These are phyloP conservation scores for Mycena chlorophos DNA, from an alignment of 768 basidiomycete species.

Conservation along the genomic window DNA sequence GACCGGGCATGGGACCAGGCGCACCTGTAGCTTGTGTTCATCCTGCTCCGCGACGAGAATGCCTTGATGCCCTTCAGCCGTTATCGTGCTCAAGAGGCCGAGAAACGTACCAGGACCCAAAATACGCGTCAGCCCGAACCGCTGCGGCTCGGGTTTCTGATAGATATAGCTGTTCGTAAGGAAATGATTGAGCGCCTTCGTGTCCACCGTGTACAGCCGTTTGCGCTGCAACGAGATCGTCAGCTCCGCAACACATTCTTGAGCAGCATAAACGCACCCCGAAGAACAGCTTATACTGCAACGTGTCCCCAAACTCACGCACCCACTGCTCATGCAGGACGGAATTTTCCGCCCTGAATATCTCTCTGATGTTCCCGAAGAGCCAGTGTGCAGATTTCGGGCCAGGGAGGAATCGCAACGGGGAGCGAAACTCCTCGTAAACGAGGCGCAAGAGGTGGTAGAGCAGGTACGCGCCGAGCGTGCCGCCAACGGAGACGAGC, in stretches of 20 bases:
- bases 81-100: neutral
- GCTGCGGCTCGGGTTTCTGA: constrained; percentile 39
- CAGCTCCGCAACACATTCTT: neutral
- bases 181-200: constrained; percentile 50
- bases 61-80: constrained; percentile 26
- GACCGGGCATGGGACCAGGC: neutral
- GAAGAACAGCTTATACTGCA: constrained; percentile 46
- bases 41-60: constrained; percentile 34
- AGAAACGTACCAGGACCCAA: constrained; percentile 26
- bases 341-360: constrained; percentile 23
- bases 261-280: constrained; percentile 34
- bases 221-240: constrained; percentile 13
- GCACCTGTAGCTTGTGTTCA: constrained; percentile 24
- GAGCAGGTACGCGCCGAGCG: constrained; percentile 11
- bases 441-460: constrained; percentile 20
- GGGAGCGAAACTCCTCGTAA: constrained; percentile 21
- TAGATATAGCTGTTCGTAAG: constrained; percentile 45
- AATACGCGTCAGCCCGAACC: constrained; percentile 30
- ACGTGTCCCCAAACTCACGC: constrained; percentile 45
- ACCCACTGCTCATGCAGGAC: constrained; percentile 49
- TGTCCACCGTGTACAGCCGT: constrained; percentile 49
- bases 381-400: constrained; percentile 34
- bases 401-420: constrained; percentile 36
- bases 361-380: constrained; percentile 33
- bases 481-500: constrained; percentile 3